A percentile compares a stretch with the other conserved stretches of the same genome.
phyloP scores from a whole-genome alignment of 73 alveolate species.

The Paramecium pentaurelia region DNA sequence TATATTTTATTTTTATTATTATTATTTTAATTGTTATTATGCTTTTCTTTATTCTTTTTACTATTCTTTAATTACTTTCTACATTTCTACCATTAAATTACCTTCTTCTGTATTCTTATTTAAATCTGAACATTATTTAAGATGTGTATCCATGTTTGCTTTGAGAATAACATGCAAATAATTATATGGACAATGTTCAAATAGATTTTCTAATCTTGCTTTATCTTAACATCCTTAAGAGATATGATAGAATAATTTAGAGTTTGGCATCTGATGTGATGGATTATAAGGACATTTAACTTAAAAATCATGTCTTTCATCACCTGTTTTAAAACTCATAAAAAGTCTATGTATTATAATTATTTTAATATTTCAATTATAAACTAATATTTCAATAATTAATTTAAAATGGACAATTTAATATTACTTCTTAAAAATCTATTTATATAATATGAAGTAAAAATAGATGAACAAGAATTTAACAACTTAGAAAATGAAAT shows the following conservation, averaged over 20 bases:
- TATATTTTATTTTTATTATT: background rate
- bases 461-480: background rate
- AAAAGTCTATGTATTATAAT: background rate
- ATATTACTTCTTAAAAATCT: background rate
- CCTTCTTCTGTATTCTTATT: background rate
- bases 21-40: background rate
- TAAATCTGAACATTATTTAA: background rate
- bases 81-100: background rate
- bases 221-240: slow-evolving; percentile 28
- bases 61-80: background rate
- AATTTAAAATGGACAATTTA: background rate
- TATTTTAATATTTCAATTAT: background rate
- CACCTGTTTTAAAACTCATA: slow-evolving; percentile 16
- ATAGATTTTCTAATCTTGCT: slow-evolving; percentile 4
- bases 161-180: background rate
- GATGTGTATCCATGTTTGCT: background rate
- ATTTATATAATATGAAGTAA: background rate
- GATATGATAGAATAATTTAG: background rate
- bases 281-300: slow-evolving; percentile 34
- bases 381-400: background rate
- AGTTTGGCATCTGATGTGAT: slow-evolving; percentile 1
- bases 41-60: background rate
- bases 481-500: background rate
- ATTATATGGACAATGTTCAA: background rate
- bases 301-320: slow-evolving; percentile 3